Evolutionary conservation across 768 basidiomycete genomes (phyloP), one percentile per base, ranked within the genome.

Genomic region (Suillus fuscotomentosus): DNA sequence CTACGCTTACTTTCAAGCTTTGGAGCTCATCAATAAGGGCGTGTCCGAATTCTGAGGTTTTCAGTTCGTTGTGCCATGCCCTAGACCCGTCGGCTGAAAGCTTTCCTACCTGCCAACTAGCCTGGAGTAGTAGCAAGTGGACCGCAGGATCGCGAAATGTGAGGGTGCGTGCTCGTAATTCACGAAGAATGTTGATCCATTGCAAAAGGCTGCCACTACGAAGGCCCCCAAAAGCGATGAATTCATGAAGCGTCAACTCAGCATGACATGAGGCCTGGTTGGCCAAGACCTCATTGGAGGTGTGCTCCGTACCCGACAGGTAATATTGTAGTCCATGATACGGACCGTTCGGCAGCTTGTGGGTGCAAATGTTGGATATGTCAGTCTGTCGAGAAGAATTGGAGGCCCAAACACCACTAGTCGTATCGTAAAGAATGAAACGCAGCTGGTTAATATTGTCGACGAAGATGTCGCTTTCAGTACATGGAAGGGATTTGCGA

Each of bases 161-260:
- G 54, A 84, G 67, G 6, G 63, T 60, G 14, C 74, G 69, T 9
- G 76, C 73, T 13, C 73, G 72, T 45, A 84, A 63, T 67, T 81
- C 81, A 31, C 78, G 75, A 10, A 74, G 66, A 24, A 84, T 81
- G 66, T 84, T 84, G 36, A 77, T 67, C 83, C 82, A 83, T 56
- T 84, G 83, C 1, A 84, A 64, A 7, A 66, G 69, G 2, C 70
- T 61, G 5, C 84, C 82, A n/a, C 77, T 74, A 14, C 84, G 79
- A 36, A 84, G 69, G 54, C 71, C 69, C 7, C 76, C 77, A 63
- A 81, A 84, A 0, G 78, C 75, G 36, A 78, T 72, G 42, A 74
- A 78, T 61, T 84, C 82, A 43, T 83, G 82, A 8, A 81, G 61
- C 34, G 64, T 75, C 20, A 84, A 70, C 17, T 77, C 71, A 22